Evolutionary conservation across 2,329 filamentous ascomycete species (phyloP).

Genomic region (Beauveria brongniartii): DNA sequence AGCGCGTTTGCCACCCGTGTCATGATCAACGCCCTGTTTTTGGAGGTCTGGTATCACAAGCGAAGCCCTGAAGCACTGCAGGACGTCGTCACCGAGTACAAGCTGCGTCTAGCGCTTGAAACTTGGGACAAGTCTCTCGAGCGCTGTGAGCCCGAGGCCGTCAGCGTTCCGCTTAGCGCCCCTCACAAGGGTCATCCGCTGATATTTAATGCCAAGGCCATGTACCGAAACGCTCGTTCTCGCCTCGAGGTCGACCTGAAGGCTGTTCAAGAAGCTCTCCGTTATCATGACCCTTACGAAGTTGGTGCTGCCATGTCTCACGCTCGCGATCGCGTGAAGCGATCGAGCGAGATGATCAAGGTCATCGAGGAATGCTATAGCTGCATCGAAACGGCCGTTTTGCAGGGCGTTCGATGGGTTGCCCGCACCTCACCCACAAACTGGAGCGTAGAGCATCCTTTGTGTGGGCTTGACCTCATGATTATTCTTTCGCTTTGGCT

Average conservation of each 20-base stretch:
- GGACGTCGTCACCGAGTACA: slow-evolving; percentile 97
- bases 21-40: slow-evolving; percentile 97
- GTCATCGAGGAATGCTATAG: slow-evolving; percentile 97
- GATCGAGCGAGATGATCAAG: slow-evolving; percentile 95
- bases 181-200: slow-evolving; percentile 94
- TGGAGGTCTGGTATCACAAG: slow-evolving; percentile 99
- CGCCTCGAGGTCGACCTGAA: slow-evolving; percentile 93
- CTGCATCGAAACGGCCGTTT: slow-evolving; percentile 90
- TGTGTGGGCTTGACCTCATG: slow-evolving; percentile 94
- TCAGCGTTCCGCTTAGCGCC: slow-evolving; percentile 81
- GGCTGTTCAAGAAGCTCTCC: slow-evolving; percentile 87
- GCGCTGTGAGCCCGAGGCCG: slow-evolving; percentile 83
- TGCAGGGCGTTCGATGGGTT: slow-evolving; percentile 94
- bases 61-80: slow-evolving; percentile 95
- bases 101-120: slow-evolving; percentile 87
- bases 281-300: slow-evolving; percentile 95
- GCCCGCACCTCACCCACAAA: slow-evolving; percentile 96
- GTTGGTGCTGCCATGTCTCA: slow-evolving; percentile 95
- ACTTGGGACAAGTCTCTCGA: slow-evolving; percentile 98
- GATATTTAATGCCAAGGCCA: slow-evolving; percentile 95
- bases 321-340: slow-evolving; percentile 86
- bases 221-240: slow-evolving; percentile 89
- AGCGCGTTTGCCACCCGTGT: slow-evolving; percentile 95
- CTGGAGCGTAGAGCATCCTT: slow-evolving; percentile 97
- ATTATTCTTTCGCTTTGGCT: slow-evolving; percentile 97